phyloP scores from a whole-genome alignment of 352 stramenopile species.

The Phytophthora citrophthora region DNA sequence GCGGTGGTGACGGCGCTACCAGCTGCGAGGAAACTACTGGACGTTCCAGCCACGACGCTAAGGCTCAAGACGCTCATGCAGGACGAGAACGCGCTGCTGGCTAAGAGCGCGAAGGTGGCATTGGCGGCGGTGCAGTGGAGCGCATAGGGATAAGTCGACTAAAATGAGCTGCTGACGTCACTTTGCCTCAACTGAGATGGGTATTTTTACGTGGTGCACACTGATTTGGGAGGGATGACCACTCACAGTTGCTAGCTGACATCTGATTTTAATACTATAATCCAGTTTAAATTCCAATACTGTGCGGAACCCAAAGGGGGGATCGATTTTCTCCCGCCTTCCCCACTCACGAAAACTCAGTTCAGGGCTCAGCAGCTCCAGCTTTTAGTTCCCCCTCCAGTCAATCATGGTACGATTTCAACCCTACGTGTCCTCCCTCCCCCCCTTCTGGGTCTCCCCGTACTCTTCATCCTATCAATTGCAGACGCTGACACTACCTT shows the following conservation, averaged over 20 bases:
- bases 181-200: conserved; percentile 13
- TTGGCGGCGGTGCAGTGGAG: conserved; percentile 68
- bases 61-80: conserved; percentile 49
- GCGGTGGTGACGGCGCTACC: conserved; percentile 66
- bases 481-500: conserved; percentile 5
- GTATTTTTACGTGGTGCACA: conserved; percentile 21
- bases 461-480: neutral
- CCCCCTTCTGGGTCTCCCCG: neutral
- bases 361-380: conserved; percentile 25
- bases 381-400: conserved; percentile 14
- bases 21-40: conserved; percentile 51
- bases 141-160: conserved; percentile 30
- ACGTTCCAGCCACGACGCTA: conserved; percentile 58
- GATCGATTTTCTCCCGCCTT: conserved; percentile 25
- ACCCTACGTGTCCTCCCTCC: too few relatives aligned
- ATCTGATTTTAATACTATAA: conserved; percentile 38
- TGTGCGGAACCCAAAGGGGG: neutral
- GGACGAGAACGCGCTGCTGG: conserved; percentile 59
- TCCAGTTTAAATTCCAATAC: conserved; percentile 4
- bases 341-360: conserved; percentile 40
- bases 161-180: conserved; percentile 22
- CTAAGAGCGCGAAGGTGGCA: conserved; percentile 59
- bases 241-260: conserved; percentile 9
- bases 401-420: conserved; percentile 29
- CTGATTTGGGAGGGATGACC: conserved; percentile 17